Evolutionary conservation across 257 asterid genomes (phyloP), one percentile per base, ranked within the genome.

Genomic region (Scutellaria galericulata): DNA sequence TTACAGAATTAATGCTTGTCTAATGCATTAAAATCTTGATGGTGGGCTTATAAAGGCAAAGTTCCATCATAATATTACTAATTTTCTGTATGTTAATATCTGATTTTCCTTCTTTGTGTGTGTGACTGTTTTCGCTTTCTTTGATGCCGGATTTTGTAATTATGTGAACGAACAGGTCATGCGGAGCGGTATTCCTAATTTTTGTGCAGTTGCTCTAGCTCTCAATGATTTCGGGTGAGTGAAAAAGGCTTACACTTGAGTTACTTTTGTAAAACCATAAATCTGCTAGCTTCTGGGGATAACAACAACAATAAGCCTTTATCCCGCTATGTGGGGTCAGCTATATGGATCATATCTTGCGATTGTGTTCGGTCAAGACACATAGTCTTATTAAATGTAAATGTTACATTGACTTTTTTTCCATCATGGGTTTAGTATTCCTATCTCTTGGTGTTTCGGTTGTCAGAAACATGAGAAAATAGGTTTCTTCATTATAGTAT

Each of bases 191-290:
- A 69, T 94, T 72, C 97, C 99, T 51, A 94, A 94, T 83, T 94
- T 94, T 83, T 94, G 95, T 85, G 99, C 99, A 48, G 97, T 94
- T 83, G 97, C 99, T 69, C 85, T 94, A 60, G 95, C 96, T 71
- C 86, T 94, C 71, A 81, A 89, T 70, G 99, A 89, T 83, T 81
- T 94, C 79, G 99, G 97, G 98, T 93, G 80, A 72, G 97, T 79
- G 63, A 64, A 15, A 65, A 82, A 70, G 44, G 39, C 67, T 72
- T 73, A 7, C 69, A 70, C 70, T 35, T 67, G 12, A 48, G 12
- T 24, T 68, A 42, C 65, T 73, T 51, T 66, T 39, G 59, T 74
- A 42, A 2, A 42, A 56, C 72, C 59, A 39, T 66, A 35, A 64
- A 35, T 51, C 22, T 77, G 44, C 63, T 46, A 59, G 62, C 60